These are phyloP conservation scores for Saitozyma podzolica DNA, from an alignment of 768 basidiomycete species.

Conservation along the genomic window DNA sequence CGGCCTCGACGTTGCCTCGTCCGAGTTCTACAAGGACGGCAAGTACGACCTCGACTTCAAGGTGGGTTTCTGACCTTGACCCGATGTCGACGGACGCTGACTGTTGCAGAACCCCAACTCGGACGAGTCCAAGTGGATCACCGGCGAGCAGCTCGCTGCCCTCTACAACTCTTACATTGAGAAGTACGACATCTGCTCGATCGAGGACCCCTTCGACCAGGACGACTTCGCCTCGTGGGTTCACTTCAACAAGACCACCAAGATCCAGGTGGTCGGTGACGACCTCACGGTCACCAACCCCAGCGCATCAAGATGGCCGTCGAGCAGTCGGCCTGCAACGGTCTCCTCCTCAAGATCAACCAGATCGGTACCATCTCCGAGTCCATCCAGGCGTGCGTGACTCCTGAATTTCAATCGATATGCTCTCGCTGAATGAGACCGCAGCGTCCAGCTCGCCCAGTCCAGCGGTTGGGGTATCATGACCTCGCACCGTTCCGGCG, in stretches of 20 bases:
- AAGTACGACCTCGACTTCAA: slow-evolving; percentile 88
- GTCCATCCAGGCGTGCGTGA: slow-evolving; percentile 91
- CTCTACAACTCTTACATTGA: slow-evolving; percentile 81
- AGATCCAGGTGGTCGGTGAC: slow-evolving; percentile 59
- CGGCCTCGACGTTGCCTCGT: slow-evolving; percentile 95
- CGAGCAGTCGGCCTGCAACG: slow-evolving; percentile 99
- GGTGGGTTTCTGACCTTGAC: slow-evolving; percentile 23
- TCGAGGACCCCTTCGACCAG: slow-evolving; percentile 93
- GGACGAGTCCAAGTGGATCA: slow-evolving; percentile 93
- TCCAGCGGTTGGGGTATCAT: slow-evolving; percentile 98
- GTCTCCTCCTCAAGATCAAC: slow-evolving; percentile 97
- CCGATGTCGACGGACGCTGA: slow-evolving; percentile 2
- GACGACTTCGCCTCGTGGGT: slow-evolving; percentile 99
- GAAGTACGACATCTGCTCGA: slow-evolving; percentile 79
- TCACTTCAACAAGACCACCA: slow-evolving; percentile 68
- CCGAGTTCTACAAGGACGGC: slow-evolving; percentile 99
- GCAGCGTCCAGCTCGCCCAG: slow-evolving; percentile 88
- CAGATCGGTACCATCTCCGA: slow-evolving; percentile 99
- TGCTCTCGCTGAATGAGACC: slow-evolving; percentile 8
- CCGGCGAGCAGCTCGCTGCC: slow-evolving; percentile 87
- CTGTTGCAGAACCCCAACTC: slow-evolving; percentile 96
- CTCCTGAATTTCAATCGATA: neutral
- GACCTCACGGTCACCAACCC: slow-evolving; percentile 97
- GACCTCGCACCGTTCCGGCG: slow-evolving; percentile 98
- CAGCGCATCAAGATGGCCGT: slow-evolving; percentile 96